A percentile compares a stretch with the other conserved stretches of the same genome.
phyloP scores from a whole-genome alignment of 352 stramenopile genomes.

The Globisporangium splendens region DNA sequence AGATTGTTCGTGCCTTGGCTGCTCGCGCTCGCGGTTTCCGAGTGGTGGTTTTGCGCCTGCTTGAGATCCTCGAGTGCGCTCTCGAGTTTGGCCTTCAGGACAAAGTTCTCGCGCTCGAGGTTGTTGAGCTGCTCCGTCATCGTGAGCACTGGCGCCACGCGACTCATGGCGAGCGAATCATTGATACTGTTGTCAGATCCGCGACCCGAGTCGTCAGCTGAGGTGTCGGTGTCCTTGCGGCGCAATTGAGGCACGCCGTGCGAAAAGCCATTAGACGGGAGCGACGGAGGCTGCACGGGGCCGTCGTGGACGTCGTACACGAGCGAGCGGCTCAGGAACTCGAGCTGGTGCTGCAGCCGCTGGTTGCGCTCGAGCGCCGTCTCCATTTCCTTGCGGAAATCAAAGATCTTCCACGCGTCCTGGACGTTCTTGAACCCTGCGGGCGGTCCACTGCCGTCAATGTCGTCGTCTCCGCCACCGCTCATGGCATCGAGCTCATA shows the following conservation, averaged over 20 bases:
- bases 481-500: constrained; percentile 33
- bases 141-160: constrained; percentile 40
- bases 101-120: constrained; percentile 72
- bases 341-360: constrained; percentile 55
- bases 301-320: constrained; percentile 27
- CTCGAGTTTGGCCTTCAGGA: constrained; percentile 57
- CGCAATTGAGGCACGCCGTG: constrained; percentile 12
- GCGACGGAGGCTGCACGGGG: neutral
- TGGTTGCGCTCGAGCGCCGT: constrained; percentile 61
- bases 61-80: constrained; percentile 35
- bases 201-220: constrained; percentile 30
- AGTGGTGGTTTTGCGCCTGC: constrained; percentile 20
- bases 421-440: constrained; percentile 4
- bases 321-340: constrained; percentile 55
- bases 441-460: too few species aligned
- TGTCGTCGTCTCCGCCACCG: constrained; percentile 17
- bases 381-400: constrained; percentile 52
- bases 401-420: constrained; percentile 34
- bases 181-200: constrained; percentile 16
- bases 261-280: constrained; percentile 4
- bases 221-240: constrained; percentile 45
- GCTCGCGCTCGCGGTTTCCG: constrained; percentile 39
- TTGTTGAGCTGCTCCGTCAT: constrained; percentile 75
- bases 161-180: constrained; percentile 15
- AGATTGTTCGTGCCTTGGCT: constrained; percentile 15